phyloP scores from a whole-genome alignment of 257 asterid genomes.

The Gardenia jasminoides region DNA sequence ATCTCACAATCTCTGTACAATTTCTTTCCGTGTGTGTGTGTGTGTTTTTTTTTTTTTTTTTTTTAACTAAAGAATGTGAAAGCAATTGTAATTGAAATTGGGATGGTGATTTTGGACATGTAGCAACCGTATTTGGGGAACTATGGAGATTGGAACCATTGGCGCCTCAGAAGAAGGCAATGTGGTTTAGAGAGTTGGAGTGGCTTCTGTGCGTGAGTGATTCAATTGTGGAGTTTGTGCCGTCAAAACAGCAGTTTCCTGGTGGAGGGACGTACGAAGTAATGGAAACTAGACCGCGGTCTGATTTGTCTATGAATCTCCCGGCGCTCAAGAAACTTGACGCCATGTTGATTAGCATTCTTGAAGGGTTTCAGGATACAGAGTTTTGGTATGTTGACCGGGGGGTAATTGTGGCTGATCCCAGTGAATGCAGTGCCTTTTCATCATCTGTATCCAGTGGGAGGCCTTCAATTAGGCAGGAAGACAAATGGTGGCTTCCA shows the following conservation, averaged over 20 bases:
- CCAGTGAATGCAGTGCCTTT: conserved; percentile 47
- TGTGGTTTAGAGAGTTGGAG: conserved; percentile 97
- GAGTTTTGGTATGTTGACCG: conserved; percentile 95
- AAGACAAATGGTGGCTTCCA: conserved; percentile 99
- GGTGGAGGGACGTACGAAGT: conserved; percentile 86
- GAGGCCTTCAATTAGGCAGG: conserved; percentile 93
- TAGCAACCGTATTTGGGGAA: conserved; percentile 94
- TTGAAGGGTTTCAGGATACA: conserved; percentile 74
- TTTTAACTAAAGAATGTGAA: not conserved
- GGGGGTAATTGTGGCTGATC: conserved; percentile 53
- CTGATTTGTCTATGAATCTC: conserved; percentile 76
- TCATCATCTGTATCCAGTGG: conserved; percentile 43
- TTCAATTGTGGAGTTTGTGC: conserved; percentile 93
- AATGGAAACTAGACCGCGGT: conserved; percentile 77
- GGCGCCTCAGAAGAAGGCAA: conserved; percentile 73
- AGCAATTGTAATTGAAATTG: not conserved
- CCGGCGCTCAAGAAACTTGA: conserved; percentile 99
- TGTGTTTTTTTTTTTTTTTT: too few species aligned
- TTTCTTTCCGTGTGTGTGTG: too few species aligned
- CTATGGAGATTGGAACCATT: conserved; percentile 96
- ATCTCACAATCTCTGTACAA: too few species aligned
- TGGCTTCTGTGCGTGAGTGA: conserved; percentile 89
- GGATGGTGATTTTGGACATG: conserved; percentile 5
- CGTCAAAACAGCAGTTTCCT: conserved; percentile 74
- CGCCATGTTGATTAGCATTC: conserved; percentile 80